Evolutionary conservation across 345 rosid species (phyloP), one percentile per base, ranked within the genome.

Genomic region (Odontarrhena argentea): DNA sequence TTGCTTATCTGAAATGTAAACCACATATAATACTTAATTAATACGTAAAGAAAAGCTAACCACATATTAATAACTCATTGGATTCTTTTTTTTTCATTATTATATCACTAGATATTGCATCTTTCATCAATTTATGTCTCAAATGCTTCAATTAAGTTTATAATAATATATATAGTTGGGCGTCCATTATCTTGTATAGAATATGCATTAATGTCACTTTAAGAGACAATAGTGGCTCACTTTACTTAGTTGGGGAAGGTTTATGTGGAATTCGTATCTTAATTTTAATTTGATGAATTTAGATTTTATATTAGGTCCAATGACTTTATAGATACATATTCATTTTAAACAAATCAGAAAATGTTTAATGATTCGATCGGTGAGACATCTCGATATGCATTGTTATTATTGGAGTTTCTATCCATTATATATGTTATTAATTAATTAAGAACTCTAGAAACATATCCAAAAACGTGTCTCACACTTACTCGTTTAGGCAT

Each of bases 201-300:
- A 74, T 67, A 67, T 67, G 68, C 51, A 67, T 60, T 43, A 44
- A 50, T 65, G 50, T 45, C 48, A 42, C 67, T 73, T 59, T 59
- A 43, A 73, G 58, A 13, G 51, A 63, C 76, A 63, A 64, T 64
- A 64, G 70, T 65, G 70, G 77, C 67, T 67, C 60, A 52, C 77
- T 74, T 74, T 74, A 60, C 63, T 59, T 66, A 59, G 67, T 59
- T 67, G 77, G 50, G 68, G 68, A 74, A 74, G 68, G 77, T 74
- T 63, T 26, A 9, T 60, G 42, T 60, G 63, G 43, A 67, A 53
- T 67, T 67, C 30, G 36, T 74, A 60, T 67, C 72, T 60, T 18
- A 53, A 65, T 1, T 30, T 51, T 28, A 26, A 67, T 65, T 42
- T 11, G 35, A 45, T 42, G 13, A 49, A 42, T 30, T 32, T 32